Evolutionary conservation across 2,329 filamentous ascomycete genomes (phyloP), one percentile per base, ranked within the genome.

Genomic region (Aspergillus vadensis): DNA sequence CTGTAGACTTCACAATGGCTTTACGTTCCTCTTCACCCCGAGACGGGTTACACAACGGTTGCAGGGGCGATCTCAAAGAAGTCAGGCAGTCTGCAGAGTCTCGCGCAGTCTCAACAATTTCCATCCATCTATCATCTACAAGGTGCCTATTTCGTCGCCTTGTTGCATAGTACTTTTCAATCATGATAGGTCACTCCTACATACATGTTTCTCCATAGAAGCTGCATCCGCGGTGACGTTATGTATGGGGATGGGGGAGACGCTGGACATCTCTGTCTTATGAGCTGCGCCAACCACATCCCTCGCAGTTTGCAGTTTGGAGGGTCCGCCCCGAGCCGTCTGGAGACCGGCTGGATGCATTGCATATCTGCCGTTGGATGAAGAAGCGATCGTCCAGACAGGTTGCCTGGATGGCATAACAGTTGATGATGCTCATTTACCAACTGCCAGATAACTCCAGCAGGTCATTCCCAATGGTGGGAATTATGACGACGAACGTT

Each of bases 261-360:
- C 41, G n/a, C 41, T 43, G 41, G 52, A 44, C 53, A 59, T 59
- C 49, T 30, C 27, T 30, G 27, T 30, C 9, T 30, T 9, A 10
- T 12, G 25, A 27, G 27, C 27, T 30, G 27, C 27, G 59, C 48
- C 41, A 17, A 48, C 49, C 49, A 50, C 38, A 25, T 21, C 32
- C 36, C n/a, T 27, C 21, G 43, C 30, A 30, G 39, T 43, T 55
- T 54, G 59, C 30, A 30, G 39, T 43, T 55, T 54, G 59, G 32
- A 44, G 56, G 60, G 57, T 57, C 57, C 60, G 60, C 47, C 54
- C 59, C 61, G 61, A 39, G 25, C 61, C 59, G 56, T 44, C 61
- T 57, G 48, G 32, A 43, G 49, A 55, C 30, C 43, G 21, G 44
- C 23, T 49, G 44, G 44, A 17, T 50, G 25, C 47, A 49, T 49